phyloP scores from a whole-genome alignment of 768 basidiomycete species.

The Trametes villosa region DNA sequence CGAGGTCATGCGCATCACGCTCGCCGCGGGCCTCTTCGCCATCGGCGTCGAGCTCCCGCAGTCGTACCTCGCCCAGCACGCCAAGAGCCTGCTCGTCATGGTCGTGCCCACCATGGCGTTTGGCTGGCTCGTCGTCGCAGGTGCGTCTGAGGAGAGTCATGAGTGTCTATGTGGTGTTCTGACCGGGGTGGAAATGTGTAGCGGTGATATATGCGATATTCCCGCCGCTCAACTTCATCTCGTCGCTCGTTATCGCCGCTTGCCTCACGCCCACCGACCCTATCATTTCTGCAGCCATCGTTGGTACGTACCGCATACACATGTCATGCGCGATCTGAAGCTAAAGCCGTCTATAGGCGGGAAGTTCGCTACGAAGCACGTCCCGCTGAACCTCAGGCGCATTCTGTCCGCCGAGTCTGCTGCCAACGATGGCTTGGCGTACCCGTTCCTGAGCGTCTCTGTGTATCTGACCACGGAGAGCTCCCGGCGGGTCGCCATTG shows the following conservation, averaged over 20 bases:
- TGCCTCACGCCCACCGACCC: conserved; percentile 96
- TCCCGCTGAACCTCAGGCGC: conserved; percentile 75
- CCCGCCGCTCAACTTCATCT: conserved; percentile 69
- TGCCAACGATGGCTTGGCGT: conserved; percentile 94
- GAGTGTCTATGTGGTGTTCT: neutral
- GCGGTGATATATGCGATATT: conserved; percentile 74
- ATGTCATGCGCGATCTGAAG: neutral
- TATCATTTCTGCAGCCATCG: conserved; percentile 85
- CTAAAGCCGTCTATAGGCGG: conserved; percentile 52
- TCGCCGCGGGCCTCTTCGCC: conserved; percentile 91
- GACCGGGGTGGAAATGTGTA: conserved; percentile 35
- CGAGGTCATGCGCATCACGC: conserved; percentile 85
- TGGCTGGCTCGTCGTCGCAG: conserved; percentile 78
- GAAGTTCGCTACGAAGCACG: conserved; percentile 68
- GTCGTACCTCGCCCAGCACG: conserved; percentile 82
- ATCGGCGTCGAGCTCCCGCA: conserved; percentile 93
- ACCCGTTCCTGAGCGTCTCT: conserved; percentile 87
- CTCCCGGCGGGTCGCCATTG: conserved; percentile 64
- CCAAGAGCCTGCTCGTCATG: conserved; percentile 67
- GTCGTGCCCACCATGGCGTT: conserved; percentile 86
- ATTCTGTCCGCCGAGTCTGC: conserved; percentile 90
- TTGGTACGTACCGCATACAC: conserved; percentile 47
- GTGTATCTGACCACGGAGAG: conserved; percentile 83
- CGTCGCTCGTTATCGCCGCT: conserved; percentile 84
- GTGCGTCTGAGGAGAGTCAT: conserved; percentile 42